Percentiles rank a stretch among this genome's conserved stretches.
These are phyloP conservation scores for Poa annua DNA, from an alignment of 176 grass and related monocot species.

Conservation along the genomic window DNA sequence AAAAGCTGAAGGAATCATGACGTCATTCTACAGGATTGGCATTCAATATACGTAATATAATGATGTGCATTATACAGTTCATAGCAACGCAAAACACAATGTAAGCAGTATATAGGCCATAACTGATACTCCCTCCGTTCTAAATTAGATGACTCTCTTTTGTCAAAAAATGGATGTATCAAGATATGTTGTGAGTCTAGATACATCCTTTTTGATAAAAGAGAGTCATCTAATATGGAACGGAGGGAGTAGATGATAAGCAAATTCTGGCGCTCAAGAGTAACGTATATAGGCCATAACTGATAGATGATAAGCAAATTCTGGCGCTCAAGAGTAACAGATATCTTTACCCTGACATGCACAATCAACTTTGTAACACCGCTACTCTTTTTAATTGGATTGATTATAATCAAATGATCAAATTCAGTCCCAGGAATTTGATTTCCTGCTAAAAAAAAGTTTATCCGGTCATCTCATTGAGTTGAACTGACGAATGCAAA, in stretches of 20 bases:
- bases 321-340: neutral
- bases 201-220: too few relatives aligned
- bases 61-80: neutral
- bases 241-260: neutral
- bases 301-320: slow-evolving; percentile 12
- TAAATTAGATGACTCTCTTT: too few relatives aligned
- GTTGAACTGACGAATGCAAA: slow-evolving; percentile 22
- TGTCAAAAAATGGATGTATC: too few relatives aligned
- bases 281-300: neutral
- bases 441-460: neutral
- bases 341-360: slow-evolving; percentile 10
- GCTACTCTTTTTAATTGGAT: neutral
- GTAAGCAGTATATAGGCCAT: neutral
- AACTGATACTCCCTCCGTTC: neutral
- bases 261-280: neutral
- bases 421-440: neutral
- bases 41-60: neutral
- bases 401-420: neutral
- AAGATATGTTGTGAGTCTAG: too few relatives aligned
- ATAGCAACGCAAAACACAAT: slow-evolving; percentile 14
- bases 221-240: too few relatives aligned
- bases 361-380: slow-evolving; percentile 2
- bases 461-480: neutral
- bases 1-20: neutral
- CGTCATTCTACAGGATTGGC: neutral